These are phyloP conservation scores for Auricularia sp. DNA, from an alignment of 768 basidiomycete genomes.

Conservation along the genomic window DNA sequence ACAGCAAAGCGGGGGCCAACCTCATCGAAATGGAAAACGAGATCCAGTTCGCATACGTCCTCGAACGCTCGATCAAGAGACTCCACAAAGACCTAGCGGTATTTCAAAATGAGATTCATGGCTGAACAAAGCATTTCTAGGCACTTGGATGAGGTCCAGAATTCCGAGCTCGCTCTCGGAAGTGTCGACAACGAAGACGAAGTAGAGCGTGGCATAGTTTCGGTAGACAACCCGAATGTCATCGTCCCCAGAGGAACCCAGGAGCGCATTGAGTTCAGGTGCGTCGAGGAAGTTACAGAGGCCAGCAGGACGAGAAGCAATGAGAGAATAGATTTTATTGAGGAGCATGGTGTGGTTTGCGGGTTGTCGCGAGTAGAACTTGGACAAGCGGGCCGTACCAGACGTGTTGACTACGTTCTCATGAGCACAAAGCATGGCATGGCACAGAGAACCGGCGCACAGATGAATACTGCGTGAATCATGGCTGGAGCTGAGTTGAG, in stretches of 20 bases:
- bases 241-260: slow-evolving; percentile 42
- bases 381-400: slow-evolving; percentile 73
- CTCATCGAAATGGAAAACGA: slow-evolving; percentile 98
- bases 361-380: slow-evolving; percentile 70
- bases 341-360: slow-evolving; percentile 34
- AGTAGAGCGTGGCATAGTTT: slow-evolving; percentile 92
- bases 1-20: slow-evolving; percentile 30
- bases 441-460: slow-evolving; percentile 30
- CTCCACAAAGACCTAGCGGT: slow-evolving; percentile 85
- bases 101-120: slow-evolving; percentile 3
- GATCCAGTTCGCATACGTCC: slow-evolving; percentile 96
- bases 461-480: slow-evolving; percentile 84
- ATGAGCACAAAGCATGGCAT: slow-evolving; percentile 13
- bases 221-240: slow-evolving; percentile 85
- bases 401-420: slow-evolving; percentile 74
- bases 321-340: slow-evolving; percentile 82
- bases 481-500: slow-evolving; percentile 25
- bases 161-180: slow-evolving; percentile 96
- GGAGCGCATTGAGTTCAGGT: slow-evolving; percentile 69
- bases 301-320: slow-evolving; percentile 68
- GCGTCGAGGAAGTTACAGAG: slow-evolving; percentile 97
- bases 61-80: slow-evolving; percentile 91
- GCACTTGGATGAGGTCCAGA: slow-evolving; percentile 90
- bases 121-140: slow-evolving; percentile 12
- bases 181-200: slow-evolving; percentile 93